Base-by-base conservation (phyloP, 1,284 basidiomycete genomes). In the Ceratobasidium papillatum region DNA sequence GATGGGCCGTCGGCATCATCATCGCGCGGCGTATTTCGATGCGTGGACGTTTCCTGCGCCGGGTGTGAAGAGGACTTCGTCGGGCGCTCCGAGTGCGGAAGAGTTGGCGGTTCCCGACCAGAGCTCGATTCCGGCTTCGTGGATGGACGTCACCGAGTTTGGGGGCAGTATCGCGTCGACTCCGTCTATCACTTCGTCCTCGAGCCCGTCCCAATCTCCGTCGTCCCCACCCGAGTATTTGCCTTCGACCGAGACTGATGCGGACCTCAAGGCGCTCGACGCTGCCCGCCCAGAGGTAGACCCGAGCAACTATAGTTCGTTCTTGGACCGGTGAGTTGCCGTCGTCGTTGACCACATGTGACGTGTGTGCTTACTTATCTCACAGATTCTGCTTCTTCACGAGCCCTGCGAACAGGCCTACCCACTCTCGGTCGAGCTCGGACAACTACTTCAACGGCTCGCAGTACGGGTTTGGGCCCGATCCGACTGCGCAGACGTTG, bases 351-450 rank as follows among this genome's bases (percentile, higher is more conserved):
- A 41, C 17, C 12, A 30, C 75, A 34, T 75, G 58, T 34, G 5
- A 14, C 7, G 14, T 22, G 25, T 75, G 34, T 75, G 75, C 52
- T 47, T 62, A 22, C 45, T 61, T 56, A 54, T n/a, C 43, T 59
- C 71, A n/a, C 76, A 93, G 91, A 77, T 92, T 91, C 80, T 93
- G 91, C 83, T 93, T 92, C 82, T 93, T 87, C 81, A 92, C 91
- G 0, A 91, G 91, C 9, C 74, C 81, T 19, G 83, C 83, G 22
- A 87, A 49, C 43, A 61, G 38, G 59, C 59, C 36, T 41, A 41
- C 36, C 22, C 59, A 61, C 38, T 22, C 59, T 41, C 59, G 59
- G 22, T 61, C 59, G 32, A 51, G 52, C 66, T 51, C 34, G 32
- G 59, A 52, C 17, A 51, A 51, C 25, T 52, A 63, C 41, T 49